Percentiles rank a stretch among this genome's conserved stretches.
Conservation (phyloP, 129 eudicot genomes). For the Pseudognaphalium luteoalbum region DNA sequence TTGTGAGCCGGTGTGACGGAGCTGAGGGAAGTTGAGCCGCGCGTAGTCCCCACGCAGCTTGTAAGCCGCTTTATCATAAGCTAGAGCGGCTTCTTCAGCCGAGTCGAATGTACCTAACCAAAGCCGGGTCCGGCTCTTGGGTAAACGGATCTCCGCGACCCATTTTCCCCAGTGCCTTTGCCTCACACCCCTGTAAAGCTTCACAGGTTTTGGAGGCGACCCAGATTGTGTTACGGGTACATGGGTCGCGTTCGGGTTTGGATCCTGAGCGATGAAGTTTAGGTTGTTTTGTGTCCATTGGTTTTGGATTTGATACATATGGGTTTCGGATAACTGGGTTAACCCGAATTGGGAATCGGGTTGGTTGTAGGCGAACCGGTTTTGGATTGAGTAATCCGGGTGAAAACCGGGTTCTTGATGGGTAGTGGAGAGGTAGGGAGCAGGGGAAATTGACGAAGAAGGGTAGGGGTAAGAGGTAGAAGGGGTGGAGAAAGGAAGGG, state of each 20-base stretch:
- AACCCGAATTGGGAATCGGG: slow-evolving; percentile 41
- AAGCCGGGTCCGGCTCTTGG: slow-evolving; percentile 76
- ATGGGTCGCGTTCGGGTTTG: neutral
- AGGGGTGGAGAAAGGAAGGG: slow-evolving; percentile 28
- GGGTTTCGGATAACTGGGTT: slow-evolving; percentile 47
- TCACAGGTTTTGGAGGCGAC: slow-evolving; percentile 52
- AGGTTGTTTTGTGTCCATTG: slow-evolving; percentile 26
- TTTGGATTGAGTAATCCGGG: slow-evolving; percentile 41
- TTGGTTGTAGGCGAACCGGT: slow-evolving; percentile 37
- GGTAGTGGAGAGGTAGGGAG: slow-evolving; percentile 12
- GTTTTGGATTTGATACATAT: slow-evolving; percentile 39
- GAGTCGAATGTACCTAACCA: slow-evolving; percentile 88
- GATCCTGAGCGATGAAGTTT: slow-evolving; percentile 45
- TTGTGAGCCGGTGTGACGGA: slow-evolving; percentile 31
- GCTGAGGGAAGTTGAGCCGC: slow-evolving; percentile 68
- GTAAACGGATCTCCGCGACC: slow-evolving; percentile 87
- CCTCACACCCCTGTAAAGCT: slow-evolving; percentile 87
- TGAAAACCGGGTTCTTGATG: slow-evolving; percentile 36
- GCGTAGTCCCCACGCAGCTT: slow-evolving; percentile 77
- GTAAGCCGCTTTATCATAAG: slow-evolving; percentile 77
- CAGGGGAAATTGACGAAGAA: slow-evolving; percentile 23
- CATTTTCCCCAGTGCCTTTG: slow-evolving; percentile 97
- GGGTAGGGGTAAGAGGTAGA: slow-evolving; percentile 35
- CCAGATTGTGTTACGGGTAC: slow-evolving; percentile 43
- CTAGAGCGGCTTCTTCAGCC: slow-evolving; percentile 83